Evolutionary conservation across 2,329 filamentous ascomycete species (phyloP), one percentile per base, ranked within the genome.

Genomic region (Fusarium sp.): DNA sequence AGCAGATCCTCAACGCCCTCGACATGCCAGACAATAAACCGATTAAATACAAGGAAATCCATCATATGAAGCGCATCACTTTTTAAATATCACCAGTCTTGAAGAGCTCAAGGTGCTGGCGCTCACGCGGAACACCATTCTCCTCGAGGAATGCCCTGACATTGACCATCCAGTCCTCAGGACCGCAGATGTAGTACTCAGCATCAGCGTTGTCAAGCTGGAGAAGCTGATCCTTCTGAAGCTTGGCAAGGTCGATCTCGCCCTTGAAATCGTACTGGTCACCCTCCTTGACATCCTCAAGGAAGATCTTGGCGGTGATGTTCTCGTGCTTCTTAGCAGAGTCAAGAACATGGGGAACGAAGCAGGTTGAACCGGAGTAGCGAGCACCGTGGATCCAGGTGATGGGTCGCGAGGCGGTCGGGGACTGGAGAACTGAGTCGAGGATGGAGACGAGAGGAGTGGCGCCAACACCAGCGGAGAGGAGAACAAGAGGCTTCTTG

Each of bases 131-230:
- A 3, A 94, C 90, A 1, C 91, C 91, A 61, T 84, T 80, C 5
- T 76, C 81, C 73, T 85, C 81, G 62, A 94, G 82, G 72, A 83
- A 85, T 12, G 81, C 80, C 71, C 88, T 83, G 27, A 88, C 82
- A 41, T 89, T 87, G 14, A 85, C 75, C 93, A 95, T 95, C 84
- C 94, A 95, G 12, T 79, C 78, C 66, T 86, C 85, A 0, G 93
- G 92, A 0, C 93, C 93, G 76, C 93, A 95, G 58, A 93, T 82
- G 74, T 88, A 94, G 79, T 94, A 95, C 76, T 90, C 84, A 1
- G 93, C 85, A 46, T 81, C 81, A 2, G 80, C 54, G 73, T 91
- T 83, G 25, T 84, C 81, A 3, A 91, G 77, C 72, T 86, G 88
- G n/a, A 95, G 81, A 49, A 88, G 83, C 1, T 81, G 76, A 13